Percentiles rank a stretch among this genome's conserved stretches.
Conservation (phyloP, 176 grass and related monocot genomes). For the Poa pratensis region DNA sequence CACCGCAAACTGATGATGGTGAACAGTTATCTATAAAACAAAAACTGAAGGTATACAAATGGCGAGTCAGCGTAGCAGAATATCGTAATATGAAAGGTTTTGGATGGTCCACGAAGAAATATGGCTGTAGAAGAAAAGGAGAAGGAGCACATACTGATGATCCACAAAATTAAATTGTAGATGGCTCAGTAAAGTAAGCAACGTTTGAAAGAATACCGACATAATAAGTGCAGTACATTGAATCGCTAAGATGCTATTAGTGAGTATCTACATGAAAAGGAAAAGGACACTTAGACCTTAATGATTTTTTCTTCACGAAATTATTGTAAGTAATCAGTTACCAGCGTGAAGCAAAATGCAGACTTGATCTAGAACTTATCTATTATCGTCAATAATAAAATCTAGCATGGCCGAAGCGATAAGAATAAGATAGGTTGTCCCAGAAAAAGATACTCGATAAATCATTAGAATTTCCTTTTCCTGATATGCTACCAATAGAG, state of each 20-base stretch:
- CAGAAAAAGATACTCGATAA: not conserved
- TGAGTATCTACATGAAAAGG: not conserved
- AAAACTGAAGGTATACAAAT: constrained; percentile 23
- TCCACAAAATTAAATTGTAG: not conserved
- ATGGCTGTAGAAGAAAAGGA: not conserved
- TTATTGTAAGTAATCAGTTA: not conserved
- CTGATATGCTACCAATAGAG: not conserved
- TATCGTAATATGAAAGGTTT: constrained; percentile 28
- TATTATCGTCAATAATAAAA: not conserved
- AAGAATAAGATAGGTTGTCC: not conserved
- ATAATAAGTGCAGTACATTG: not conserved
- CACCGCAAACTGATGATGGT: not conserved
- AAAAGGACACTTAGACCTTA: not conserved
- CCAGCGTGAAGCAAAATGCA: not conserved
- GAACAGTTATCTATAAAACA: constrained; percentile 9
- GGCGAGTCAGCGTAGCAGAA: constrained; percentile 22
- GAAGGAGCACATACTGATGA: not conserved
- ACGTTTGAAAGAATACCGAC: not conserved
- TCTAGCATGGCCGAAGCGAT: not conserved
- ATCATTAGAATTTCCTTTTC: not conserved
- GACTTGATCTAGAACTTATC: not conserved
- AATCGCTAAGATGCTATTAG: not conserved
- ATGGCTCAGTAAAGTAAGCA: not conserved
- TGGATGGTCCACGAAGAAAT: constrained; percentile 32
- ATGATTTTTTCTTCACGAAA: not conserved